Base-by-base conservation (phyloP, 352 stramenopile species). In the Phytophthora ramorum region DNA sequence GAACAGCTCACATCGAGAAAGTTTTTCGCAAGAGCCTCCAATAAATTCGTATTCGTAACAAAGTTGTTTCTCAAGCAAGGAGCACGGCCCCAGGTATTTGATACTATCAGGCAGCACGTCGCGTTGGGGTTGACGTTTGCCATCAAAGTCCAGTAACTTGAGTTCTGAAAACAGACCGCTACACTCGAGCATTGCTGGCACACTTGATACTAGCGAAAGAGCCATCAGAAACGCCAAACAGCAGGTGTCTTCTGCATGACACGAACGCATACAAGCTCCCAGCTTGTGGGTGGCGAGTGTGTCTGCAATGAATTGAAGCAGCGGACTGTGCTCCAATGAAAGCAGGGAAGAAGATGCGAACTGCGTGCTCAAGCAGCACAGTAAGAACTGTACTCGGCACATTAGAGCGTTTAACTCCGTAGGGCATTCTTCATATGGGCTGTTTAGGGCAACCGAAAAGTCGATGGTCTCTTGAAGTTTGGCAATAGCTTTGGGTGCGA, bases 221-320 rank as follows among this genome's bases (percentile, higher is more conserved):
- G 65, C 38, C 53, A 85, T 32, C 17, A 76, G 63, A 35, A 83
- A 73, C 24, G 56, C 73, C 14, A 85, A 28, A 19, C 73, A 78
- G 38, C 76, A 87, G 16, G 56, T 61, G 37, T 87, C 78, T 82
- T 87, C 78, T 14, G 58, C 46, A 37, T 67, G 48, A 7, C 62
- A 69, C 2, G 66, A 80, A 10, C 40, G 60, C 30, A 62, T 60
- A 7, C 66, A 59, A 35, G 54, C 66, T 26, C 17, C 50, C n/a
- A 44, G 43, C 28, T 58, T 62, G 32, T 83, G 78, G 6, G 50
- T 17, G 1, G 20, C 7, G n/a, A 85, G 26, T 17, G 65, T 73
- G 6, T 66, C 40, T 8, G 32, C 7, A 35, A 83, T 72, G 20
- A 83, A 81, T 24, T 57, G 7, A 35, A 79, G 10, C n/a, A 75